phyloP scores from a whole-genome alignment of 257 asterid species.

The Capsicum pubescens region DNA sequence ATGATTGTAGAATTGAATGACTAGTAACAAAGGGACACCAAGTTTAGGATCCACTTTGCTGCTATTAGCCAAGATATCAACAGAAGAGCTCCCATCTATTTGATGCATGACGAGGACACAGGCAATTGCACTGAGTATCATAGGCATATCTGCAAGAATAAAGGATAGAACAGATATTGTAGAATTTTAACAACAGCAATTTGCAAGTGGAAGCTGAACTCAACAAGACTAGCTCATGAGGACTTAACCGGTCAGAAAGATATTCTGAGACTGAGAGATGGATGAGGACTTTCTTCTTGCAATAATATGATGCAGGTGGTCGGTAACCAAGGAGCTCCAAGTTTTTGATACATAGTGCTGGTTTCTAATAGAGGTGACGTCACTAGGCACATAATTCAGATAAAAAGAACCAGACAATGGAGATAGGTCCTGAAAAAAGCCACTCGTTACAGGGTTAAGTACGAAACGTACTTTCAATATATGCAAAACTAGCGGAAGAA shows the following conservation, averaged over 20 bases:
- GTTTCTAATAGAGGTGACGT: constrained; percentile 42
- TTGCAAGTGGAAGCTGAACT: constrained; percentile 19
- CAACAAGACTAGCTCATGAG: constrained; percentile 20
- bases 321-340: constrained; percentile 62
- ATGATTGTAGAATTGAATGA: constrained; percentile 72
- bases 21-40: constrained; percentile 76
- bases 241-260: constrained; percentile 53
- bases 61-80: constrained; percentile 67
- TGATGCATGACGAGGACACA: constrained; percentile 75
- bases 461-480: neutral
- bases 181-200: constrained; percentile 5
- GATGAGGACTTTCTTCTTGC: constrained; percentile 52
- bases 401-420: constrained; percentile 51
- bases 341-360: constrained; percentile 40
- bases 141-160: constrained; percentile 71
- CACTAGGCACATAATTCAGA: constrained; percentile 40
- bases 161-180: constrained; percentile 7
- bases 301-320: constrained; percentile 49
- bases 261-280: constrained; percentile 52
- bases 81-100: constrained; percentile 51
- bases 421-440: constrained; percentile 66
- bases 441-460: neutral
- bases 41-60: constrained; percentile 66
- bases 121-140: constrained; percentile 69
- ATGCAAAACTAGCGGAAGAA: neutral